phyloP scores from a whole-genome alignment of 345 rosid species.

The Citrus trifoliata region DNA sequence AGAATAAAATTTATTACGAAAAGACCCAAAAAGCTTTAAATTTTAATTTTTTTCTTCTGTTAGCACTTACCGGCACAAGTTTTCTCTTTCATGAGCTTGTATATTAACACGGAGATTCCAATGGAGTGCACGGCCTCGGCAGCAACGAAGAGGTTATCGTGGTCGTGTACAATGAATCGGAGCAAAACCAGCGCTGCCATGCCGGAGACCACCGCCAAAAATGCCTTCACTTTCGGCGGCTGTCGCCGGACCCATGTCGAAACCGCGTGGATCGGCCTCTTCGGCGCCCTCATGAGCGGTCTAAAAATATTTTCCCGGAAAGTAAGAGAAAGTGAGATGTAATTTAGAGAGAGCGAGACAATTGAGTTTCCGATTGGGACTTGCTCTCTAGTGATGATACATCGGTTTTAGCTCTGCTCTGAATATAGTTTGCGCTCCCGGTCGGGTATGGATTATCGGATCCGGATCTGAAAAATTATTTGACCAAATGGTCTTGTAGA shows the following conservation, averaged over 20 bases:
- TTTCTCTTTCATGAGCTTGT: constrained; percentile 92
- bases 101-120: constrained; percentile 90
- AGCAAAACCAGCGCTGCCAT: constrained; percentile 85
- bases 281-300: constrained; percentile 52
- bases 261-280: constrained; percentile 66
- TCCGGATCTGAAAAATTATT: background rate
- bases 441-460: background rate
- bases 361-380: background rate
- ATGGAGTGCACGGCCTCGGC: constrained; percentile 97
- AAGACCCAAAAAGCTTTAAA: background rate
- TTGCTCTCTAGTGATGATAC: background rate
- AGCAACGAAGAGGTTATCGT: constrained; percentile 97
- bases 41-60: background rate
- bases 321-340: constrained; percentile 2
- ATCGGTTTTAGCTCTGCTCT: background rate
- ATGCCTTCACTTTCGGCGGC: constrained; percentile 97
- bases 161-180: constrained; percentile 92
- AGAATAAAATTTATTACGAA: background rate
- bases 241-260: constrained; percentile 90
- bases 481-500: background rate
- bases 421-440: background rate
- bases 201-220: constrained; percentile 87
- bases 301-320: background rate
- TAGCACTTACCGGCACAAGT: constrained; percentile 66
- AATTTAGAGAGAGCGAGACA: background rate